phyloP scores from a whole-genome alignment of 2,329 filamentous ascomycete species.

The Diaporthe sp. region DNA sequence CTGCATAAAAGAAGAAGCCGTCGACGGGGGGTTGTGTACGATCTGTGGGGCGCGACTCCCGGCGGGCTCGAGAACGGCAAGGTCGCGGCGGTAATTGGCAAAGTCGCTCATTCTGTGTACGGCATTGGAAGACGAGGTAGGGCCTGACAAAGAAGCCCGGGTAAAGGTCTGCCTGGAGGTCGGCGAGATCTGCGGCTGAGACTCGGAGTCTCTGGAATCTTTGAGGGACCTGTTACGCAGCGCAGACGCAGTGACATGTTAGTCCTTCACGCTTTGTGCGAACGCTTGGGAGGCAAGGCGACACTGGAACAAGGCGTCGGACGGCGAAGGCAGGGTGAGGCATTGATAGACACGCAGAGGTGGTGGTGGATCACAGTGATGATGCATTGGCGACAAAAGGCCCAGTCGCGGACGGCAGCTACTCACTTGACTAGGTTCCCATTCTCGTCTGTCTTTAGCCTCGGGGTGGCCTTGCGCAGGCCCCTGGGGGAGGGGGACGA shows the following conservation, averaged over 20 bases:
- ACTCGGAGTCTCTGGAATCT: conserved; percentile 50
- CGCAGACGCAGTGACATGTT: conserved; percentile 43
- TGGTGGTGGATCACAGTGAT: conserved; percentile 10
- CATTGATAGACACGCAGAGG: not conserved
- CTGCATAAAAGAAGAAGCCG: conserved; percentile 51
- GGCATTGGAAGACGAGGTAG: conserved; percentile 55
- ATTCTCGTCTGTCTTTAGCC: conserved; percentile 67
- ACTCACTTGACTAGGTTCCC: conserved; percentile 53
- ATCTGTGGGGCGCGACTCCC: conserved; percentile 63
- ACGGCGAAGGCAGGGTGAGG: conserved; percentile 42
- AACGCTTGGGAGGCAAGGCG: conserved; percentile 1
- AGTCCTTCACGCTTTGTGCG: conserved; percentile 37
- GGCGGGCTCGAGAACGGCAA: conserved; percentile 73
- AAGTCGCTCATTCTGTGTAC: conserved; percentile 71
- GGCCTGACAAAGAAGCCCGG: conserved; percentile 52
- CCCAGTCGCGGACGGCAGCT: conserved; percentile 10
- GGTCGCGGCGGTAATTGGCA: conserved; percentile 77
- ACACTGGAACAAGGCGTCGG: conserved; percentile 34
- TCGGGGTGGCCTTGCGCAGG: conserved; percentile 51
- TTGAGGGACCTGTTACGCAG: conserved; percentile 46
- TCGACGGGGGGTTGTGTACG: conserved; percentile 65
- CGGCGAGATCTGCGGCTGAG: conserved; percentile 58
- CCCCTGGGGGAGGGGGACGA: conserved; percentile 40
- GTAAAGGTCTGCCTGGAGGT: conserved; percentile 47
- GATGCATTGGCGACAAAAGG: conserved; percentile 25